phyloP scores from a whole-genome alignment of 257 asterid genomes.

The Solanum sejunctum region DNA sequence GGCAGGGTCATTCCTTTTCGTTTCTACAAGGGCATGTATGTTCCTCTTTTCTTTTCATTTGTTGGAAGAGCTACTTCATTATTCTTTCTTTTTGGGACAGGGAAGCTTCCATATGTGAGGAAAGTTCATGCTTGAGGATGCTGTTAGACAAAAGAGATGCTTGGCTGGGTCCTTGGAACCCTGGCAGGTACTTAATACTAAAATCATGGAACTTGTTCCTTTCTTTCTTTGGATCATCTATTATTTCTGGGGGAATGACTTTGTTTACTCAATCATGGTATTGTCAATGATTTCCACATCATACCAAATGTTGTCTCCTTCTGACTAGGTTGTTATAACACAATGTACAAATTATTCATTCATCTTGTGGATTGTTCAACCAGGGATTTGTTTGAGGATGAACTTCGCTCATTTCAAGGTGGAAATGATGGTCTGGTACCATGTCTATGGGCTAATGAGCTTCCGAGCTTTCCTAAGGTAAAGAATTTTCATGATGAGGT shows the following conservation, averaged over 20 bases:
- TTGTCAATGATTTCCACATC: background rate
- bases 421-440: conserved; percentile 91
- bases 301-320: background rate
- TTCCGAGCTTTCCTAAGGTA: conserved; percentile 98
- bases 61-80: conserved; percentile 3
- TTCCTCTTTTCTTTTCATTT: background rate
- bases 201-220: background rate
- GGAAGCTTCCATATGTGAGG: conserved; percentile 79
- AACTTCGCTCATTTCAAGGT: conserved; percentile 96
- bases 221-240: background rate
- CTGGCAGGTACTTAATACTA: conserved; percentile 62
- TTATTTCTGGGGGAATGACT: background rate
- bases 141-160: conserved; percentile 96
- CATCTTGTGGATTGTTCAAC: conserved; percentile 5
- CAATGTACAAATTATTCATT: background rate
- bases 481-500: background rate
- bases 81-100: conserved; percentile 28
- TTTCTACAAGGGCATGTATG: background rate
- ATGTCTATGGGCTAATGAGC: conserved; percentile 92
- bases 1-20: background rate
- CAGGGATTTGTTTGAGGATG: conserved; percentile 97
- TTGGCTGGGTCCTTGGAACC: conserved; percentile 98
- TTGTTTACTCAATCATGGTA: background rate
- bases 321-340: background rate
- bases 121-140: conserved; percentile 87